A percentile compares a stretch with the other conserved stretches of the same genome.
phyloP scores from a whole-genome alignment of 2,329 filamentous ascomycete species.

The Aspergillus novofumigatus region DNA sequence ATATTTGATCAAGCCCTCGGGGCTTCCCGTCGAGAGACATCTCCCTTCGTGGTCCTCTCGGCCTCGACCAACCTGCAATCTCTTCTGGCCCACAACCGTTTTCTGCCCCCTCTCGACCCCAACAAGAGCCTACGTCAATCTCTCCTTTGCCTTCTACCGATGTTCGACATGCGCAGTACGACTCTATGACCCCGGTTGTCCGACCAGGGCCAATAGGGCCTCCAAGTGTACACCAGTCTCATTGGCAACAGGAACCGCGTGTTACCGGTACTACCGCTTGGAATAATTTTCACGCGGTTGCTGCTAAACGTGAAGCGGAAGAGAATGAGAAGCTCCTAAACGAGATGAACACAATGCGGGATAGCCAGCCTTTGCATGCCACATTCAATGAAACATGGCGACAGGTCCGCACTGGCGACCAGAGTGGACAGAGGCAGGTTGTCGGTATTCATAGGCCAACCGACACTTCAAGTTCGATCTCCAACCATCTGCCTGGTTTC shows the following conservation, averaged over 20 bases:
- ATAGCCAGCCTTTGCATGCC: constrained; percentile 32
- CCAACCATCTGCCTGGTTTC: constrained; percentile 32
- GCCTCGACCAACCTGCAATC: constrained; percentile 38
- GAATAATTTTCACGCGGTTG: constrained; percentile 42
- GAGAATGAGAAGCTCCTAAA: constrained; percentile 38
- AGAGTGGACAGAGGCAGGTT: constrained; percentile 37
- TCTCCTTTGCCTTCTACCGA: constrained; percentile 39
- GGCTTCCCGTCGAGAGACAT: constrained; percentile 46
- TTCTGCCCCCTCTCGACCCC: constrained; percentile 24
- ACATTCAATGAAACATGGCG: constrained; percentile 46
- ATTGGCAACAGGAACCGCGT: constrained; percentile 29
- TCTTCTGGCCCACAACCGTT: constrained; percentile 29
- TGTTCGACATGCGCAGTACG: constrained; percentile 32
- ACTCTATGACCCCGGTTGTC: constrained; percentile 37
- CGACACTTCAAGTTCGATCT: constrained; percentile 22
- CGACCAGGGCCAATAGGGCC: constrained; percentile 46
- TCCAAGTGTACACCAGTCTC: constrained; percentile 33
- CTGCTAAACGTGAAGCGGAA: constrained; percentile 38
- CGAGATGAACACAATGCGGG: constrained; percentile 36
- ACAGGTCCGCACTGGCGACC: constrained; percentile 40
- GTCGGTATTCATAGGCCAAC: constrained; percentile 34
- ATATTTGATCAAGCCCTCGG: constrained; percentile 55
- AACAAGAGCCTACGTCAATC: constrained; percentile 32
- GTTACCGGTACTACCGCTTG: constrained; percentile 35
- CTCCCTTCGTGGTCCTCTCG: constrained; percentile 37